Evolutionary conservation across 495 filamentous ascomycete species (phyloP).

Genomic region (Achaetomiella virescens): DNA sequence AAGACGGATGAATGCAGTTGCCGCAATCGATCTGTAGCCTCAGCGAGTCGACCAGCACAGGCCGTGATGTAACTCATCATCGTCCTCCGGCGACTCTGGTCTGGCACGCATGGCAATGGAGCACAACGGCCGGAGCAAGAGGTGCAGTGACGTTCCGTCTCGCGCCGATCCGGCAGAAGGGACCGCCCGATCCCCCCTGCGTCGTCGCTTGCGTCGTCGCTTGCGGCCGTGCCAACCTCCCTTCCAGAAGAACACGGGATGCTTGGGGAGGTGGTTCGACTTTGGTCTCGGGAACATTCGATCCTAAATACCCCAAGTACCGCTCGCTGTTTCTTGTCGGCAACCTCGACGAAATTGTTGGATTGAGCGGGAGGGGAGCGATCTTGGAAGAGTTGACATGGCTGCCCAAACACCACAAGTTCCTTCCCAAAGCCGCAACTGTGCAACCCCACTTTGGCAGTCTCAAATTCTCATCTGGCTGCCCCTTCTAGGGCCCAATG

Average conservation of each 20-base stretch:
- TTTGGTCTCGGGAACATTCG: constrained; percentile 23
- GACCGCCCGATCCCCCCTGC: constrained; percentile 29
- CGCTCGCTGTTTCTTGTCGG: neutral
- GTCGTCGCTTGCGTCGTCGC: constrained; percentile 18
- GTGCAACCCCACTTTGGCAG: constrained; percentile 4
- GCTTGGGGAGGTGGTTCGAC: constrained; percentile 24
- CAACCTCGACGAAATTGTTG: neutral
- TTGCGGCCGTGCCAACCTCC: neutral
- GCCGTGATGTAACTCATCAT: neutral
- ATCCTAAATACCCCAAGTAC: constrained; percentile 1
- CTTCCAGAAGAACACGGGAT: constrained; percentile 3
- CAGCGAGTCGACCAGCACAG: neutral
- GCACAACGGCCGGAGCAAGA: constrained; percentile 16
- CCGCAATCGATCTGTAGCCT: neutral
- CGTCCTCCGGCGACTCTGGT: neutral
- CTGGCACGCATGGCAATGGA: constrained; percentile 3
- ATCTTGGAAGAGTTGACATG: neutral
- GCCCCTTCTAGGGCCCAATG: neutral
- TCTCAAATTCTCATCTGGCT: constrained; percentile 9
- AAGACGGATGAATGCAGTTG: neutral
- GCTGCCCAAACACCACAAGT: neutral
- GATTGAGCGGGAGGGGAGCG: neutral
- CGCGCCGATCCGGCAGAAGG: constrained; percentile 25
- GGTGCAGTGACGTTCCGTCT: constrained; percentile 17
- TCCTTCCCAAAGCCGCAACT: neutral